Percentiles rank a stretch among this genome's conserved stretches.
Evolutionary conservation across 352 stramenopile species (phyloP).

Genomic region (Phytopythium montanum): DNA sequence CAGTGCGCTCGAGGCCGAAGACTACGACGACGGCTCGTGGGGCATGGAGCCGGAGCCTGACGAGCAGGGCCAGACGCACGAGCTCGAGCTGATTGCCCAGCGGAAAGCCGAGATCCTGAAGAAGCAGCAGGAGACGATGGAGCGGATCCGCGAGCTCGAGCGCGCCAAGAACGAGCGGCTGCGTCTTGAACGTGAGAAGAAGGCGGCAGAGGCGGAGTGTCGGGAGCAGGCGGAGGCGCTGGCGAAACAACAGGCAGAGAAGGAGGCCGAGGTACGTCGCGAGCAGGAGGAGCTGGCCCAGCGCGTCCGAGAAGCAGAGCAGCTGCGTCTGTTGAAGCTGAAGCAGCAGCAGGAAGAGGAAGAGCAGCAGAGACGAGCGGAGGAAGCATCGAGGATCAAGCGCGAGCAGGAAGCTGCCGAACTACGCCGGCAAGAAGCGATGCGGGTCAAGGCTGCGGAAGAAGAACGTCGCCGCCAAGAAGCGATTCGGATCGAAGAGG

Average conservation of each 20-base stretch:
- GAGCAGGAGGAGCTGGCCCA: conserved; percentile 30
- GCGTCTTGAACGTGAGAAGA: conserved; percentile 34
- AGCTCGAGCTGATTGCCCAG: conserved; percentile 57
- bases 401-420: conserved; percentile 20
- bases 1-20: background rate
- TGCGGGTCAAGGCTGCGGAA: conserved; percentile 32
- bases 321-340: conserved; percentile 11
- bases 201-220: conserved; percentile 18
- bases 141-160: conserved; percentile 45
- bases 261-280: conserved; percentile 27
- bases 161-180: conserved; percentile 48
- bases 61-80: conserved; percentile 20
- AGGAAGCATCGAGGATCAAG: conserved; percentile 32
- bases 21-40: background rate
- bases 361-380: conserved; percentile 26
- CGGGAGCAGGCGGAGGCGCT: conserved; percentile 17
- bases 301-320: conserved; percentile 25
- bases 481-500: conserved; percentile 31
- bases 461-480: conserved; percentile 35
- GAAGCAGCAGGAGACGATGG: conserved; percentile 48
- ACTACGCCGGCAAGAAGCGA: conserved; percentile 15
- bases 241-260: conserved; percentile 25
- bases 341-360: conserved; percentile 47
- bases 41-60: conserved; percentile 9
- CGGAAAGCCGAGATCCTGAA: conserved; percentile 54